Evolutionary conservation across 345 rosid genomes (phyloP), one percentile per base, ranked within the genome.

Genomic region (Citrus medica): DNA sequence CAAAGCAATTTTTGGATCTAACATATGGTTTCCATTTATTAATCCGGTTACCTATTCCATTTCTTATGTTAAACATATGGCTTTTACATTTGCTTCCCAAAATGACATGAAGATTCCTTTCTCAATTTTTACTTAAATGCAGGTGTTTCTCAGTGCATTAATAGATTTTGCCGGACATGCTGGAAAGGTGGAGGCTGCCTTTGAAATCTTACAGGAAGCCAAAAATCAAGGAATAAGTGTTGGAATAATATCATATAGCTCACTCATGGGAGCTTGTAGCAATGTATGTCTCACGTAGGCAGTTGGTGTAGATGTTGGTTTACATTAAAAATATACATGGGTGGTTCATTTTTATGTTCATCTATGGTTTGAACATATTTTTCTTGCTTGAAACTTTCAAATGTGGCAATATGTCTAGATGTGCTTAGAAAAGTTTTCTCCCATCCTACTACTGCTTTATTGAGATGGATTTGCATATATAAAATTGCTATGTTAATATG

Each of bases 251-350:
- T 79, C 94, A 80, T 95, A 93, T 80, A 93, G 99, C 88, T 92
- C 99, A 73, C 84, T 95, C 85, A 95, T 95, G 99, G 99, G 99
- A 85, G 98, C 99, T 84, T 93, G 98, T 88, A 83, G 94, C 86
- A 92, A 93, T 84, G 99, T 95, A 89, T 75, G 97, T 86, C 66
- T 77, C 66, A 71, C 78, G 70, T 68, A 64, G 68, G 48, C 71
- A 30, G 13, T 75, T 12, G 28, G 16, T 30, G 40, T 74, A 59
- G 40, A 38, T 42, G 27, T 28, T 62, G 59, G 56, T 37, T 62
- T 48, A 5, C 19, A 63, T 63, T 60, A 6, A 19, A 25, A 40
- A 60, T 2, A 59, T 7, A 6, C 3, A 40, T 64, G 60, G 12
- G 48, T n/a, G 17, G 59, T 62, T 62, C 60, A 59, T n/a, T 37